These are phyloP conservation scores for Holtermanniella nyarrowii DNA, from an alignment of 768 basidiomycete species.

Conservation along the genomic window DNA sequence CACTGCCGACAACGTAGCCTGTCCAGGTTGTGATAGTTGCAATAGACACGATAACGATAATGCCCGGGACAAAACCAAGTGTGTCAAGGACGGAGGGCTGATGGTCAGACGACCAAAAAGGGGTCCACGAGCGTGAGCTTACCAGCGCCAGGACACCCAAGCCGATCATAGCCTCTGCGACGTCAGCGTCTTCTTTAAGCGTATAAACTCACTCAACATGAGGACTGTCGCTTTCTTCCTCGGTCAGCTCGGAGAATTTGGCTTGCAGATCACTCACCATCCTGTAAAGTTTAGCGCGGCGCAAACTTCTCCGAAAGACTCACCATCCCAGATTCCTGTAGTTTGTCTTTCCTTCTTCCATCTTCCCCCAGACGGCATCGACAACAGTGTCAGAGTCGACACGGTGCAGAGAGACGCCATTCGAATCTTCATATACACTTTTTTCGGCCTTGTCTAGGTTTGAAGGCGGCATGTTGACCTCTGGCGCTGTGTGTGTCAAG, in stretches of 20 bases:
- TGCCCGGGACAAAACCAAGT: conserved; percentile 7
- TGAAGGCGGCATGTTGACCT: background rate
- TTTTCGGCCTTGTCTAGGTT: background rate
- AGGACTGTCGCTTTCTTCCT: conserved; percentile 21
- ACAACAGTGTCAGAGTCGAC: background rate
- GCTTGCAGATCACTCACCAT: background rate
- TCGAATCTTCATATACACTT: background rate
- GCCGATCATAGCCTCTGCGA: conserved; percentile 16
- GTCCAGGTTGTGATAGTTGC: conserved; percentile 23
- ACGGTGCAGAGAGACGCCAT: background rate
- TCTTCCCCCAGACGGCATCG: conserved; percentile 22
- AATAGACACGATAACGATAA: conserved; percentile 17
- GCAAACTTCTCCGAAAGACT: background rate
- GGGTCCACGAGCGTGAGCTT: background rate
- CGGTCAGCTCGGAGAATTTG: background rate
- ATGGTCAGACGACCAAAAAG: no score
- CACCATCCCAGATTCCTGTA: conserved; percentile 18
- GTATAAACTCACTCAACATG: conserved; percentile 7
- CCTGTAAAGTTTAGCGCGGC: background rate
- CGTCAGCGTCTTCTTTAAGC: background rate
- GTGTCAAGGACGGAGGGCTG: conserved; percentile 16
- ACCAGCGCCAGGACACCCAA: conserved; percentile 23
- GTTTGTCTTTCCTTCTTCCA: conserved; percentile 17
- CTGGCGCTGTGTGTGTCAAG: background rate
- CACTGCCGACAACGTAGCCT: conserved; percentile 20